A percentile compares a stretch with the other conserved stretches of the same genome.
These are phyloP conservation scores for Botryotinia calthae DNA, from an alignment of 2,329 filamentous ascomycete genomes.

Conservation along the genomic window DNA sequence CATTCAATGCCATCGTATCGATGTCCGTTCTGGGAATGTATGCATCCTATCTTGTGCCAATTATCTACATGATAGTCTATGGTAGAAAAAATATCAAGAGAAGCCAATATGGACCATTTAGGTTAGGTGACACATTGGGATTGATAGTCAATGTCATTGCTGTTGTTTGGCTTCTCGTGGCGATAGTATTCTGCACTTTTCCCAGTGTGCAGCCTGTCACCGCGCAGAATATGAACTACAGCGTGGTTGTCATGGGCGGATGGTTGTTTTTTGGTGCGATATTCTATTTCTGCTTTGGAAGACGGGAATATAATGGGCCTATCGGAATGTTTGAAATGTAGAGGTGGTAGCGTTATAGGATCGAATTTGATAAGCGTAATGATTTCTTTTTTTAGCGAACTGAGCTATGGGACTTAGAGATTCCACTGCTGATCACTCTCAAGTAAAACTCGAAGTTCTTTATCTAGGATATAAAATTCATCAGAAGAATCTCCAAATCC, in stretches of 20 bases:
- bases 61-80: slow-evolving; percentile 41
- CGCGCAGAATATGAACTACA: slow-evolving; percentile 48
- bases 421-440: slow-evolving; percentile 24
- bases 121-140: slow-evolving; percentile 40
- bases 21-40: slow-evolving; percentile 47
- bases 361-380: background rate
- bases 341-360: background rate
- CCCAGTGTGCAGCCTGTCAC: slow-evolving; percentile 44
- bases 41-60: slow-evolving; percentile 45
- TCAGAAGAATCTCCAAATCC: slow-evolving; percentile 36
- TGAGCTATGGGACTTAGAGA: slow-evolving; percentile 11
- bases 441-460: slow-evolving; percentile 34
- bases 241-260: slow-evolving; percentile 43
- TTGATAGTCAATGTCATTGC: slow-evolving; percentile 43
- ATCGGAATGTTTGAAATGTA: slow-evolving; percentile 7
- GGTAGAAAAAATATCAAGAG: slow-evolving; percentile 37
- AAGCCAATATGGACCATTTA: slow-evolving; percentile 33
- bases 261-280: slow-evolving; percentile 41
- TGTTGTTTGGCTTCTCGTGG: slow-evolving; percentile 45
- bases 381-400: background rate
- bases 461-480: slow-evolving; percentile 36
- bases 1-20: slow-evolving; percentile 48
- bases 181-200: slow-evolving; percentile 48
- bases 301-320: slow-evolving; percentile 35
- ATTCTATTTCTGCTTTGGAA: slow-evolving; percentile 40